phyloP scores from a whole-genome alignment of 2,329 filamentous ascomycete species.

The Penicillium verrucosum region DNA sequence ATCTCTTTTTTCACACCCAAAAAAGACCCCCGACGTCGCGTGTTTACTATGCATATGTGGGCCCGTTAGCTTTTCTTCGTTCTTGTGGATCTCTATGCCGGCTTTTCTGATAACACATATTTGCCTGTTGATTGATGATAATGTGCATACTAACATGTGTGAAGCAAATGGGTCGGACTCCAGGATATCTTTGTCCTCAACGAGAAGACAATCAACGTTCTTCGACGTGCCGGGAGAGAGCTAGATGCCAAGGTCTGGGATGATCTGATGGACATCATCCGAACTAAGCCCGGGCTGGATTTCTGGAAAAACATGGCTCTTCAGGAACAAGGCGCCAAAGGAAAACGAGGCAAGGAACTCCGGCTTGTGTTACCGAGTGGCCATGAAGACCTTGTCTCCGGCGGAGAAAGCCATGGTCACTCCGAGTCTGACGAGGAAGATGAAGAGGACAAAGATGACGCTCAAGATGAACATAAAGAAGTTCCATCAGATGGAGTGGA shows the following conservation, averaged over 20 bases:
- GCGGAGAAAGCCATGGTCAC: not conserved
- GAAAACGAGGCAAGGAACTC: constrained; percentile 5
- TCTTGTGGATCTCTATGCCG: too few species aligned
- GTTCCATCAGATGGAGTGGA: not conserved
- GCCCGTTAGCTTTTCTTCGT: not conserved
- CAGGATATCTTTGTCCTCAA: constrained; percentile 7
- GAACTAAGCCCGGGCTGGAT: not conserved
- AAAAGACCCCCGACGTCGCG: not conserved
- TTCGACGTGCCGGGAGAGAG: not conserved
- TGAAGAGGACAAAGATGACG: not conserved
- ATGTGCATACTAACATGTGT: not conserved
- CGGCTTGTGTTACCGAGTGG: constrained; percentile 5
- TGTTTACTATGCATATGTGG: not conserved
- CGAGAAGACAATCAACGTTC: not conserved
- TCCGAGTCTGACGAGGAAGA: not conserved
- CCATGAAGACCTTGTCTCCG: not conserved
- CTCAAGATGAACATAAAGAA: not conserved
- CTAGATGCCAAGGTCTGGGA: constrained; percentile 4
- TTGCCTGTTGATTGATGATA: not conserved
- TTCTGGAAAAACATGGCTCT: constrained; percentile 17
- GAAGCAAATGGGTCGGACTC: constrained; percentile 7
- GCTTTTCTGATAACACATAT: not conserved
- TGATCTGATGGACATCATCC: constrained; percentile 2
- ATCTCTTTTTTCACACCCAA: not conserved
- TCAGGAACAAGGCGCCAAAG: constrained; percentile 6